Conservation (phyloP, 768 basidiomycete genomes). For the Xerocomellus chrysenteron region DNA sequence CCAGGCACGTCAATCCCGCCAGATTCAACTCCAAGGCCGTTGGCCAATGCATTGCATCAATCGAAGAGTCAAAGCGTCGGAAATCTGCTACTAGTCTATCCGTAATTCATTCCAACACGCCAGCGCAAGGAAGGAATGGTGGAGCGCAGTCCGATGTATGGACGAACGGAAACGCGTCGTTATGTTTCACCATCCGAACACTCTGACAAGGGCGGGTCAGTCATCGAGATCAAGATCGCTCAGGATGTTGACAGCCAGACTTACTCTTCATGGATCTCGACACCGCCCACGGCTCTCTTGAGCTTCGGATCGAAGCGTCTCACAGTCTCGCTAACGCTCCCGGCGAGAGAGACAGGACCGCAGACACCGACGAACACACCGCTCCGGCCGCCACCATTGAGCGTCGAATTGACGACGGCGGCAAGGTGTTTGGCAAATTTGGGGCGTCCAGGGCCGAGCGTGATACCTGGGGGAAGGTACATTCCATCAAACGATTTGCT, state of each 20-base stretch:
- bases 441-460: slow-evolving; percentile 54
- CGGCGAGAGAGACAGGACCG: slow-evolving; percentile 38
- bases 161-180: neutral
- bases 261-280: slow-evolving; percentile 42
- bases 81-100: neutral
- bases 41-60: neutral
- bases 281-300: slow-evolving; percentile 35
- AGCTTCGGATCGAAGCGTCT: slow-evolving; percentile 28
- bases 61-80: neutral
- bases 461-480: slow-evolving; percentile 40
- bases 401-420: slow-evolving; percentile 40
- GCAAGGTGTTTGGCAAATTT: slow-evolving; percentile 47
- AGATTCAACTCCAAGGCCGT: no score
- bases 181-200: slow-evolving; percentile 11
- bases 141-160: neutral
- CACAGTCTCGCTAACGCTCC: slow-evolving; percentile 33
- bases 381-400: slow-evolving; percentile 31
- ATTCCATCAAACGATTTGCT: slow-evolving; percentile 18
- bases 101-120: neutral
- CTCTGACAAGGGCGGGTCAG: slow-evolving; percentile 1
- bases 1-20: no score
- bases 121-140: neutral
- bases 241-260: slow-evolving; percentile 8
- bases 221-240: neutral
- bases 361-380: slow-evolving; percentile 46